Percentiles rank a stretch among this genome's conserved stretches.
Evolutionary conservation across 495 filamentous ascomycete genomes (phyloP).

Genomic region (Melanomma pulvis-pyrius): DNA sequence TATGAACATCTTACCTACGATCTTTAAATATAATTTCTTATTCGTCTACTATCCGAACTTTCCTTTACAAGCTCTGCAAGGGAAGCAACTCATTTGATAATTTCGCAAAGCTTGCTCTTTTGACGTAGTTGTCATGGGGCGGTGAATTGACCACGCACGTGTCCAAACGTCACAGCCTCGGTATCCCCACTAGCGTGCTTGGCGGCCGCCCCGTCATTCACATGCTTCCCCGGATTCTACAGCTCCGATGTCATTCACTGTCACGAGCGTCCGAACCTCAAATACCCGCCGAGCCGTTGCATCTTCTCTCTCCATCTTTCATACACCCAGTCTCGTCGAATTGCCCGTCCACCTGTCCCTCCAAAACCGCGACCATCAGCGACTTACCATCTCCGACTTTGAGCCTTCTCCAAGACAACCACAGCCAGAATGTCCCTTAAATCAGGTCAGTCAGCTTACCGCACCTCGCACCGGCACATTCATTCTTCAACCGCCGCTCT

Average conservation of each 20-base stretch:
- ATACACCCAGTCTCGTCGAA: no score
- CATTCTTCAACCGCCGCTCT: slow-evolving; percentile 18
- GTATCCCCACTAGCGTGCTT: slow-evolving; percentile 10
- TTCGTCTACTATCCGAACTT: no score
- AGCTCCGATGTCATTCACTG: not conserved
- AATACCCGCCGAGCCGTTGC: slow-evolving; percentile 3
- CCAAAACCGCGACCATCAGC: not conserved
- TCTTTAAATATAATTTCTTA: slow-evolving; percentile 28
- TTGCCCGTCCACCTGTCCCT: not conserved
- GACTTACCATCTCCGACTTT: not conserved
- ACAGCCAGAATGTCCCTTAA: slow-evolving; percentile 74
- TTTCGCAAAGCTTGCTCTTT: no score
- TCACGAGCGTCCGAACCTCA: slow-evolving; percentile 7
- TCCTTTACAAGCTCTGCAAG: no score
- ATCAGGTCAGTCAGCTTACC: slow-evolving; percentile 57
- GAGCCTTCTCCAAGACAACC: not conserved
- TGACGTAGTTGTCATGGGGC: no score
- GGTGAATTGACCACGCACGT: slow-evolving; percentile 12
- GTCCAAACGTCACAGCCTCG: slow-evolving; percentile 21
- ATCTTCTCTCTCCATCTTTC: not conserved
- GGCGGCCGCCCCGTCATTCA: slow-evolving; percentile 11
- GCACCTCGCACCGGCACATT: not conserved
- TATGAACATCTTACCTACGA: slow-evolving; percentile 10
- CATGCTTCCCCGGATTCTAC: slow-evolving; percentile 29
- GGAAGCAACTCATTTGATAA: no score